Conservation (phyloP, 2,329 filamentous ascomycete genomes). For the Phaeosphaeria sp. region DNA sequence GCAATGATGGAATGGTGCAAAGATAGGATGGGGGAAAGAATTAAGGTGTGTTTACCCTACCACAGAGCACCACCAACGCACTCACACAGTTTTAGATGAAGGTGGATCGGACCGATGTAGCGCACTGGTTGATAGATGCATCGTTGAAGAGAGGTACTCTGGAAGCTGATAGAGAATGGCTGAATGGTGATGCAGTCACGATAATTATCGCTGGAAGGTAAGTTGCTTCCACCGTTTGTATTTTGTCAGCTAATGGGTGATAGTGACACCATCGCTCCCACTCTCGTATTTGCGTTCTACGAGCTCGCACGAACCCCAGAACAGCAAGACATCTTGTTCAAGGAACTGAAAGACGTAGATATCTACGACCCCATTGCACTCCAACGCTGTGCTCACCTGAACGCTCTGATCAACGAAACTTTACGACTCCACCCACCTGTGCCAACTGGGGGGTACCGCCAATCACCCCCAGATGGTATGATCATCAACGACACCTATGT, state of each 20-base stretch:
- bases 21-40: too few species aligned
- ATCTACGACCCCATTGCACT: conserved; percentile 11
- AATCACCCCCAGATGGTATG: conserved; percentile 42
- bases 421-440: conserved; percentile 30
- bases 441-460: conserved; percentile 34
- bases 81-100: too few species aligned
- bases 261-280: conserved; percentile 45
- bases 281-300: conserved; percentile 34
- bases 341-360: conserved; percentile 3
- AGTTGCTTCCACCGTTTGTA: too few species aligned
- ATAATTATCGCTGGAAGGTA: conserved; percentile 16
- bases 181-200: too few species aligned
- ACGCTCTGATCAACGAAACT: conserved; percentile 35
- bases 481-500: conserved; percentile 17
- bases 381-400: conserved; percentile 14
- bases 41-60: too few species aligned
- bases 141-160: too few species aligned
- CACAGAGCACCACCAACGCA: too few species aligned
- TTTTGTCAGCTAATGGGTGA: too few species aligned
- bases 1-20: too few species aligned
- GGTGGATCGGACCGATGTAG: too few species aligned
- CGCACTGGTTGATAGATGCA: too few species aligned
- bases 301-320: conserved; percentile 35
- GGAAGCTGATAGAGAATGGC: too few species aligned
- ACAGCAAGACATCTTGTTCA: not conserved